phyloP scores from a whole-genome alignment of 495 filamentous ascomycete species.

The Talaromyces trachyspermus region DNA sequence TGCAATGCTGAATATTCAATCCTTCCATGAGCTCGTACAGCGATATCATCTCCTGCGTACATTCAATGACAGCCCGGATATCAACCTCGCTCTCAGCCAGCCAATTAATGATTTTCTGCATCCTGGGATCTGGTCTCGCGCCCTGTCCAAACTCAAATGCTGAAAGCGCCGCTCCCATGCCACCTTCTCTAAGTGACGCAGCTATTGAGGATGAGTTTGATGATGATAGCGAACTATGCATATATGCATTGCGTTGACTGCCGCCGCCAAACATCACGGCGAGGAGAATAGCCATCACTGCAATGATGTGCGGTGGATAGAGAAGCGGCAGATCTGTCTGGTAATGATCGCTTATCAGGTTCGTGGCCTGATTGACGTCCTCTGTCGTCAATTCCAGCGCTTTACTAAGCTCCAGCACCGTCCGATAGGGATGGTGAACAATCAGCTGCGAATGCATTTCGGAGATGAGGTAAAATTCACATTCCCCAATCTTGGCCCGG shows the following conservation, averaged over 20 bases:
- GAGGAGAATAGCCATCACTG: slow-evolving; percentile 82
- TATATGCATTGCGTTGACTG: slow-evolving; percentile 16
- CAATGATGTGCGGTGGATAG: slow-evolving; percentile 83
- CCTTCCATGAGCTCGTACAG: slow-evolving; percentile 89
- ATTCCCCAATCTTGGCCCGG: slow-evolving; percentile 86
- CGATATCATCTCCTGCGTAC: slow-evolving; percentile 89
- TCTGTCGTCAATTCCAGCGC: slow-evolving; percentile 67
- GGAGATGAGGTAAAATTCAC: slow-evolving; percentile 91
- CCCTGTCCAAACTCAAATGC: slow-evolving; percentile 25
- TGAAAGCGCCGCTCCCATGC: slow-evolving; percentile 33
- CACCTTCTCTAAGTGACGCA: slow-evolving; percentile 32
- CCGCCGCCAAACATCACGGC: slow-evolving; percentile 67
- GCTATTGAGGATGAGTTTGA: slow-evolving; percentile 33
- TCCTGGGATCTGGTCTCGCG: slow-evolving; percentile 39
- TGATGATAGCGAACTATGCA: not conserved
- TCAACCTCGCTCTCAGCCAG: slow-evolving; percentile 89
- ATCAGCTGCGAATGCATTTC: slow-evolving; percentile 94
- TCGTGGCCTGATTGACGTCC: slow-evolving; percentile 71
- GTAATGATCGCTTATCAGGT: slow-evolving; percentile 92
- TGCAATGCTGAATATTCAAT: slow-evolving; percentile 77
- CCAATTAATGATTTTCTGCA: slow-evolving; percentile 74
- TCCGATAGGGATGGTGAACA: slow-evolving; percentile 94
- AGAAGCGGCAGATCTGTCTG: slow-evolving; percentile 87
- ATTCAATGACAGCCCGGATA: slow-evolving; percentile 86
- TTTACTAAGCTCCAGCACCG: slow-evolving; percentile 62